Conservation (phyloP, 345 rosid genomes). For the Aquilaria yunnanensis region DNA sequence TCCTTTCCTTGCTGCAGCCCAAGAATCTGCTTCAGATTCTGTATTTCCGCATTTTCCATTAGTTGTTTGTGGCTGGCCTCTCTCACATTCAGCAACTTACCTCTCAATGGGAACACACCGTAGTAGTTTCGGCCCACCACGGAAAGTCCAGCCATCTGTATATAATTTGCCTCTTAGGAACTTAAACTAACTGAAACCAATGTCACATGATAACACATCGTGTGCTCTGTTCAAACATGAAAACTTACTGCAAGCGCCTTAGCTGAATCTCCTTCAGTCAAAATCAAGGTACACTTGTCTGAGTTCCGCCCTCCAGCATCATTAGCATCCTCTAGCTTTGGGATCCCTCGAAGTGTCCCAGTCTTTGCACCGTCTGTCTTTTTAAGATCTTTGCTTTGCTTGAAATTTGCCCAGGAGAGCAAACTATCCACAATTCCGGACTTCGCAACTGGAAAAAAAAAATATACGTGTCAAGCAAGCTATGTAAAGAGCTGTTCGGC, state of each 20-base stretch:
- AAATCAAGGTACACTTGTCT: slow-evolving; percentile 68
- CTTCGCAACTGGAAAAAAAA: slow-evolving; percentile 57
- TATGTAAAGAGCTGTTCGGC: slow-evolving; percentile 22
- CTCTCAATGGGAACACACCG: slow-evolving; percentile 94
- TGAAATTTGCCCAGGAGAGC: slow-evolving; percentile 89
- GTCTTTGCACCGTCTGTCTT: slow-evolving; percentile 86
- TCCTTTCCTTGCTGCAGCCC: slow-evolving; percentile 81
- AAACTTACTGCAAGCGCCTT: slow-evolving; percentile 86
- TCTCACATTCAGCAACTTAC: slow-evolving; percentile 90
- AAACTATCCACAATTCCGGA: slow-evolving; percentile 75
- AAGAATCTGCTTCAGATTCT: slow-evolving; percentile 81
- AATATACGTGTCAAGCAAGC: not conserved
- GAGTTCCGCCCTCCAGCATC: slow-evolving; percentile 88
- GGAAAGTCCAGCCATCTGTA: slow-evolving; percentile 75
- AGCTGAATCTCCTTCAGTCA: slow-evolving; percentile 99
- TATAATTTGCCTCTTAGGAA: slow-evolving; percentile 8
- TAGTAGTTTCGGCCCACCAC: slow-evolving; percentile 55
- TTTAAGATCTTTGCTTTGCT: slow-evolving; percentile 81
- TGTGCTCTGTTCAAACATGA: not conserved
- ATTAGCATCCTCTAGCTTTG: slow-evolving; percentile 88
- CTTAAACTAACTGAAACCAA: not conserved
- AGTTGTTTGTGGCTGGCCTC: slow-evolving; percentile 85
- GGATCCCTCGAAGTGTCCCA: slow-evolving; percentile 47
- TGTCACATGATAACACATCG: not conserved
- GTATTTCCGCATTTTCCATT: slow-evolving; percentile 81